phyloP scores from a whole-genome alignment of 305 asterid species.

The Fraxinus greggii region DNA sequence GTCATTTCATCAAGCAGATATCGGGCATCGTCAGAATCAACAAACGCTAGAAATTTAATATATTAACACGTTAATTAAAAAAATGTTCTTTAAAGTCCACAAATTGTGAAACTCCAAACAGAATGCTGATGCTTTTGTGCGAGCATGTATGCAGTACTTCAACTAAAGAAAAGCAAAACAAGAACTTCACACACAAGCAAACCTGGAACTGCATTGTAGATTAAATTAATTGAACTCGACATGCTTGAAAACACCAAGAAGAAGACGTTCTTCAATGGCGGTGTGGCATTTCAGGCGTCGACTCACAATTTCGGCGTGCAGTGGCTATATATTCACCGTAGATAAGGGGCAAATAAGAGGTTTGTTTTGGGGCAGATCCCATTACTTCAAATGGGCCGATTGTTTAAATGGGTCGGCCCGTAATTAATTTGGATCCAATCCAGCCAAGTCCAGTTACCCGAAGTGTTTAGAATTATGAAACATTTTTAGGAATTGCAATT shows the following conservation, averaged over 20 bases:
- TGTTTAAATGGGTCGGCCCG: neutral
- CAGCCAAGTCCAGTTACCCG: neutral
- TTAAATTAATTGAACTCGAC: conserved; percentile 43
- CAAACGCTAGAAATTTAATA: neutral
- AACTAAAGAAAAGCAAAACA: neutral
- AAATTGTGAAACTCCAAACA: neutral
- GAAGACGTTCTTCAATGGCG: conserved; percentile 25
- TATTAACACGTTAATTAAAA: neutral
- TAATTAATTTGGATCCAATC: neutral
- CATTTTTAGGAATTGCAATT: neutral
- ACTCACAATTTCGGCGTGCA: neutral
- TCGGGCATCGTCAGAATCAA: conserved; percentile 11
- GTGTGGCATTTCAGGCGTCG: conserved; percentile 13
- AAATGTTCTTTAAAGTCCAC: neutral
- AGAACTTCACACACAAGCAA: neutral
- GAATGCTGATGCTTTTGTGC: conserved; percentile 6
- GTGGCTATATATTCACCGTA: neutral
- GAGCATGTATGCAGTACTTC: neutral
- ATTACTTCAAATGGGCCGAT: neutral
- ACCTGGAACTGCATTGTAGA: conserved; percentile 44
- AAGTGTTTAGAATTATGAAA: neutral
- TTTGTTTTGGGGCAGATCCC: neutral
- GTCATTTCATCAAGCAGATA: conserved; percentile 46
- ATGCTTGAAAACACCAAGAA: conserved; percentile 26
- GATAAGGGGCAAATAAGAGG: neutral